Base-by-base conservation (phyloP, 106 monocot genomes). In the Hemerocallis citrina region DNA sequence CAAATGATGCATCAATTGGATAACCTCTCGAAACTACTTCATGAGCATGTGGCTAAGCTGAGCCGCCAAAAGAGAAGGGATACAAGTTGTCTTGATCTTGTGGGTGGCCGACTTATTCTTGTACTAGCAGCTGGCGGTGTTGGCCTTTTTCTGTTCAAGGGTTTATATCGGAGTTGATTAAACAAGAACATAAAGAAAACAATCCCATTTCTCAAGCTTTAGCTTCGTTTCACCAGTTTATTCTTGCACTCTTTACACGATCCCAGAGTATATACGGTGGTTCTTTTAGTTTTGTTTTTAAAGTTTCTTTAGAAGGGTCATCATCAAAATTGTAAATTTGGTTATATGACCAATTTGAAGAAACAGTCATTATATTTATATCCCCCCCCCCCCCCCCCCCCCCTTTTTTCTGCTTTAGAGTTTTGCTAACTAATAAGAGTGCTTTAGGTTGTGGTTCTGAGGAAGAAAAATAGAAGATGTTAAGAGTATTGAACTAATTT, bases 1-100 rank as follows among this genome's bases (percentile, higher is more conserved):
- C 87, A 92, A 39, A 62, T 88, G 16, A 79, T 91, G 78, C 91
- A 92, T 59, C 84, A 88, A 64, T 43, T 98, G 3, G 85, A 85
- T 61, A 98, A 82, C 23, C 70, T 98, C 20, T 69, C 77, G 3
- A 98, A 68, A 61, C 52, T 88, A 39, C 23, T 98, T 33, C 92
- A 80, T 17, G 79, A 98, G 39, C 58, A 77, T 16, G 20, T 92
- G 54, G 75, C 68, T 29, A 52, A 62, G 55, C 40, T 64, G 49
- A 62, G 11, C 51, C 16, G 1, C 72, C 44, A 7, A 55, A 73
- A 62, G 19, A 43, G 61, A 28, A 21, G 27, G 7, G 44, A 31
- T 29, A n/a, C 38, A 27, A n/a, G 44, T 48, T 65, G 81, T 35
- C 0, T 71, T 16, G 82, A 85, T 42, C 62, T 41, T 1, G 23